These are phyloP conservation scores for Crucihimalaya himalaica DNA, from an alignment of 345 rosid genomes.

Conservation along the genomic window DNA sequence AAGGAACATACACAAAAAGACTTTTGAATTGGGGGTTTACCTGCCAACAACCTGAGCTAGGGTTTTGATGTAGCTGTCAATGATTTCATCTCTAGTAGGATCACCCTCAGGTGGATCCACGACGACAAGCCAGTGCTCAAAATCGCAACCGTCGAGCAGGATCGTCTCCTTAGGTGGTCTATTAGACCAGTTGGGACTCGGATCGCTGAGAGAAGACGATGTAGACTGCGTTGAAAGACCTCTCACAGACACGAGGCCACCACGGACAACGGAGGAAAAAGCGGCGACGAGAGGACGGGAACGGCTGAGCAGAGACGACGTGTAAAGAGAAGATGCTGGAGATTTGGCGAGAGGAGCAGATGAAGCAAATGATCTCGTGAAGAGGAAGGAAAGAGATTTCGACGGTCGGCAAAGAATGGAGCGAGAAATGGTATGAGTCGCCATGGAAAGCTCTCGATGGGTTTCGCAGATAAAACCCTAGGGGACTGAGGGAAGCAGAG, in stretches of 20 bases:
- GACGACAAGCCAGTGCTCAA: slow-evolving; percentile 93
- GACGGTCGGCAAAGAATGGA: slow-evolving; percentile 44
- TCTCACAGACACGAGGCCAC: slow-evolving; percentile 32
- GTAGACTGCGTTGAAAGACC: slow-evolving; percentile 54
- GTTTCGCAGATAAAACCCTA: slow-evolving; percentile 35
- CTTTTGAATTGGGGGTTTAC: slow-evolving; percentile 37
- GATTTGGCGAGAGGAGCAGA: slow-evolving; percentile 33
- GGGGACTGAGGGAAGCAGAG: not conserved
- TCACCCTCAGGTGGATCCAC: slow-evolving; percentile 68
- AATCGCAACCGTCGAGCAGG: slow-evolving; percentile 90
- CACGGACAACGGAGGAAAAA: slow-evolving; percentile 29
- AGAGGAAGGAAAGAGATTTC: slow-evolving; percentile 38
- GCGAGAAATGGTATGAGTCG: slow-evolving; percentile 48
- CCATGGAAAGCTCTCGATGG: slow-evolving; percentile 45
- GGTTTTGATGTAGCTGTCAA: slow-evolving; percentile 71
- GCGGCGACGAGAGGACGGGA: slow-evolving; percentile 25
- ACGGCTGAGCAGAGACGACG: slow-evolving; percentile 36
- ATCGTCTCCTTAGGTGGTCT: slow-evolving; percentile 93
- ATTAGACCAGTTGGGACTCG: slow-evolving; percentile 85
- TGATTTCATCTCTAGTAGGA: slow-evolving; percentile 83
- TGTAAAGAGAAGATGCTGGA: slow-evolving; percentile 18
- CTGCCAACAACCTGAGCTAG: slow-evolving; percentile 76
- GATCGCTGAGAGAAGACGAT: slow-evolving; percentile 69
- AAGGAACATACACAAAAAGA: not conserved
- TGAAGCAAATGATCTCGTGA: slow-evolving; percentile 35